Evolutionary conservation across 1,139 yeast species (phyloP).

Genomic region (Geotrichum australiense): DNA sequence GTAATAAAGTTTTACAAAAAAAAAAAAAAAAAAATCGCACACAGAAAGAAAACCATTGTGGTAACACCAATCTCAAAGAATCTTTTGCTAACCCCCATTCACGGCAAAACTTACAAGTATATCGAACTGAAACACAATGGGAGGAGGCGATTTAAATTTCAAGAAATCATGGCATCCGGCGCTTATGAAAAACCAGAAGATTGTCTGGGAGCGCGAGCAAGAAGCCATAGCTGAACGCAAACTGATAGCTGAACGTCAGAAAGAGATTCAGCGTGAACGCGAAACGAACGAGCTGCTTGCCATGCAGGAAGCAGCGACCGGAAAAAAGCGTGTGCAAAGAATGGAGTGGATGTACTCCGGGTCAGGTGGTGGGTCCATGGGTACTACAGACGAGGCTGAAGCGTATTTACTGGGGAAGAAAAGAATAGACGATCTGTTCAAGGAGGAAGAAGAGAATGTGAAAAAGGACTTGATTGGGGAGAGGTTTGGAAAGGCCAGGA

Average conservation of each 20-base stretch:
- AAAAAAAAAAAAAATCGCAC: too few species aligned
- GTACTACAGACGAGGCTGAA: conserved; percentile 34
- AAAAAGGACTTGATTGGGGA: conserved; percentile 21
- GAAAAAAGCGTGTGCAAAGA: conserved; percentile 43
- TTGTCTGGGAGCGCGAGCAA: conserved; percentile 81
- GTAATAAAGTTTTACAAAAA: too few species aligned
- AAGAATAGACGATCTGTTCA: conserved; percentile 34
- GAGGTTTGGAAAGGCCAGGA: conserved; percentile 19
- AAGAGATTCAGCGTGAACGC: conserved; percentile 58
- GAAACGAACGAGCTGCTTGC: conserved; percentile 54
- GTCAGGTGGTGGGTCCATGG: conserved; percentile 25
- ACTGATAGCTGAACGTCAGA: conserved; percentile 55
- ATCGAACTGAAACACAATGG: conserved; percentile 12
- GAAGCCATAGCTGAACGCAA: conserved; percentile 66
- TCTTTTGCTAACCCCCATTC: too few species aligned
- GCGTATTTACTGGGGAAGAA: conserved; percentile 47
- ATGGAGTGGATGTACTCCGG: conserved; percentile 86
- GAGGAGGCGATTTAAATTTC: conserved; percentile 64
- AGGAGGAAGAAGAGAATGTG: conserved; percentile 20
- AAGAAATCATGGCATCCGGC: conserved; percentile 98
- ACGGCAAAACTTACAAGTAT: background rate
- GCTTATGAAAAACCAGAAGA: conserved; percentile 72
- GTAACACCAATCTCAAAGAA: too few species aligned
- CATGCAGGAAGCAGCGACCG: conserved; percentile 44
- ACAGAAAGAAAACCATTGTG: too few species aligned